Percentiles rank a stretch among this genome's conserved stretches.
These are phyloP conservation scores for Dendrobium chrysotoxum DNA, from an alignment of 106 monocot species.

Conservation along the genomic window DNA sequence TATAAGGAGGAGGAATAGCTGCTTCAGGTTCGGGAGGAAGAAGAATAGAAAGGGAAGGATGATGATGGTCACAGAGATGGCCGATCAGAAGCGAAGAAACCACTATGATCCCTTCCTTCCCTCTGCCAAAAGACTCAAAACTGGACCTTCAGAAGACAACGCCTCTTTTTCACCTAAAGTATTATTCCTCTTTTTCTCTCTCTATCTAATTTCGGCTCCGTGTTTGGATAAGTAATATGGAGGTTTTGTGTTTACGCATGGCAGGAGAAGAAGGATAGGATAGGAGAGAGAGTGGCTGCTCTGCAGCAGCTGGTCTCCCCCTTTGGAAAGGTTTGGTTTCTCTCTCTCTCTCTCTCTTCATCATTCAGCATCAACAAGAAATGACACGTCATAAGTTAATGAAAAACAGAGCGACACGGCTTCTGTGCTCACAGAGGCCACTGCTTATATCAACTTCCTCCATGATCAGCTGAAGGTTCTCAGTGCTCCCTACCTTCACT, in stretches of 20 bases:
- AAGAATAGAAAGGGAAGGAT: slow-evolving; percentile 11
- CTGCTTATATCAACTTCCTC: slow-evolving; percentile 71
- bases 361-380: neutral
- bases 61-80: slow-evolving; percentile 38
- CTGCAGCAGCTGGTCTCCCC: slow-evolving; percentile 86
- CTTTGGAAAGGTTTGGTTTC: slow-evolving; percentile 59
- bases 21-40: neutral
- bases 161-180: neutral
- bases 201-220: neutral
- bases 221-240: neutral
- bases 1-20: neutral
- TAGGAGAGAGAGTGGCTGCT: slow-evolving; percentile 60
- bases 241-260: neutral
- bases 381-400: neutral
- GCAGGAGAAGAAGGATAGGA: slow-evolving; percentile 81
- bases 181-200: neutral
- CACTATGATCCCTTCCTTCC: slow-evolving; percentile 18
- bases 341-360: neutral
- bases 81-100: slow-evolving; percentile 27
- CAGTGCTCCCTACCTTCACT: slow-evolving; percentile 26
- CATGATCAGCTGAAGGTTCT: slow-evolving; percentile 62
- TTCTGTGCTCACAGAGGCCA: slow-evolving; percentile 71
- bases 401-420: slow-evolving; percentile 65
- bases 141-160: neutral
- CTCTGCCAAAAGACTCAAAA: slow-evolving; percentile 28